phyloP scores from a whole-genome alignment of 805 yeast species.

The Yarrowia osloensis region DNA sequence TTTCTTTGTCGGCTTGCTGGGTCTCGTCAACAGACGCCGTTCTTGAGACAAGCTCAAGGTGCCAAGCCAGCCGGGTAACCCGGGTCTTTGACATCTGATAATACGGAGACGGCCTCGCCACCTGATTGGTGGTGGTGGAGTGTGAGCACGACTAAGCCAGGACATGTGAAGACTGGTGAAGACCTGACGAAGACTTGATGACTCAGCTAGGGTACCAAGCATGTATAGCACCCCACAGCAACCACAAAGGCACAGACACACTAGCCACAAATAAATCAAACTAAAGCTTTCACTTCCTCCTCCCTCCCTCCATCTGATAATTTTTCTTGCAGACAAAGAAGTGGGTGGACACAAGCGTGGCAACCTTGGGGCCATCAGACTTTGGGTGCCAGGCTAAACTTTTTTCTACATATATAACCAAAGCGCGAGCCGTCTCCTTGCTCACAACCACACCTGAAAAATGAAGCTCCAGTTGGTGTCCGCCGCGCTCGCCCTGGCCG shows the following conservation, averaged over 20 bases:
- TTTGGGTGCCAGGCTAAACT: background rate
- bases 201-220: too few species aligned
- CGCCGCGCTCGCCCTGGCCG: conserved; percentile 30
- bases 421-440: background rate
- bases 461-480: conserved; percentile 14
- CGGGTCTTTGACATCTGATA: conserved; percentile 13
- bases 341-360: too few species aligned
- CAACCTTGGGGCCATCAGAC: background rate
- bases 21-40: background rate
- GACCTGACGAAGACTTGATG: too few species aligned
- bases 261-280: too few species aligned
- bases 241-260: too few species aligned
- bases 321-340: too few species aligned
- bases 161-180: too few species aligned
- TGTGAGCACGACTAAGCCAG: too few species aligned
- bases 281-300: too few species aligned
- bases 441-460: background rate
- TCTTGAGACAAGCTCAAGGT: background rate
- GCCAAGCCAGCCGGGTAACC: conserved; percentile 25
- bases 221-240: too few species aligned
- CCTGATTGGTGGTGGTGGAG: background rate
- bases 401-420: conserved; percentile 16
- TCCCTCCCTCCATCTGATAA: conserved; percentile 9
- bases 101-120: background rate
- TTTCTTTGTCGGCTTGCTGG: background rate